Evolutionary conservation across 2,329 filamentous ascomycete species (phyloP), one percentile per base, ranked within the genome.

Genomic region (Plenodomus tracheiphilus): DNA sequence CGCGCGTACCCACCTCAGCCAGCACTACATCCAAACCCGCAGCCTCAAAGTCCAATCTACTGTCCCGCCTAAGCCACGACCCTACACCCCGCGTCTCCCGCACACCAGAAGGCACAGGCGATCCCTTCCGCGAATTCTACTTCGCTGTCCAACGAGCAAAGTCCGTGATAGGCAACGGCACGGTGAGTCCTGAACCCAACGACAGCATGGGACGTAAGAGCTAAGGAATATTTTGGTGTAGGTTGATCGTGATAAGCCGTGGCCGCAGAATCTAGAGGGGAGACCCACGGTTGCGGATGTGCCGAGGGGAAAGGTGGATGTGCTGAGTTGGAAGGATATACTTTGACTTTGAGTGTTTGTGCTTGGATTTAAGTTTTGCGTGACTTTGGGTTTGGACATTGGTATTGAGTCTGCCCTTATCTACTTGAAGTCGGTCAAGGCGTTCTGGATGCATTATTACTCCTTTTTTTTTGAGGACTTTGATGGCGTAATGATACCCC

Each of bases 81-180:
- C 3, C 28, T 15, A 32, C 28, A 10, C 8, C 28, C 11, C 28
- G 28, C 13, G 28, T 32, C 28, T 32, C 28, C 9, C 6, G 11
- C 28, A 32, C 28, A 32, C 28, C 11, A 4, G 30, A 48, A 22
- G 38, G 34, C 4, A 46, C 51, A 1, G 51, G 58, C 22, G 62
- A 68, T 19, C 43, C 42, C 10, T 66, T 49, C 15, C 57, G 58
- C 19, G 59, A 66, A 41, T 68, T 51, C 32, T 18, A 47, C 16
- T 54, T 52, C 30, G 56, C 50, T 2, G 36, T 51, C 11, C 41
- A 53, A 34, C 51, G 55, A 5, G 28, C 42, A 19, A 63, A 58
- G 1, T 58, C 57, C 1, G 51, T 46, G 11, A 68, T 59, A 0
- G 66, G 61, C 4, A 64, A 53, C 37, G 59, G 43, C 1, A 38